Evolutionary conservation across 2,329 filamentous ascomycete genomes (phyloP).

Genomic region (Aspergillus versicolor): DNA sequence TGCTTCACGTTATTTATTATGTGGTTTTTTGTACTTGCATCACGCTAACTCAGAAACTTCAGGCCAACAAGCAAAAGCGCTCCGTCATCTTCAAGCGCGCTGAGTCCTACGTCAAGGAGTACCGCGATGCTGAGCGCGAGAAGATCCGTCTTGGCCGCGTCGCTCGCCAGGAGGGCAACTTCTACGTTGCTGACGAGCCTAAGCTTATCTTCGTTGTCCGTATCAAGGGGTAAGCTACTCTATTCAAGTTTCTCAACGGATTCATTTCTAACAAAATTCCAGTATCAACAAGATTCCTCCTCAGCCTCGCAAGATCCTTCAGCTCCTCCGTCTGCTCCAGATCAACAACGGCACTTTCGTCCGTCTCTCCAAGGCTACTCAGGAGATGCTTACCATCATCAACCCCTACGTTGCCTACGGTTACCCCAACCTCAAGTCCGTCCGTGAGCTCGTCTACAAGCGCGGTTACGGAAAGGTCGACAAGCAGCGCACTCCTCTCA

Average conservation of each 20-base stretch:
- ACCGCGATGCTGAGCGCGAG: constrained; percentile 97
- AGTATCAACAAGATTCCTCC: constrained; percentile 99
- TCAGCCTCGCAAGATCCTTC: constrained; percentile 99
- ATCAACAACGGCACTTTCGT: constrained; percentile 99
- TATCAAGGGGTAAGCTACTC: constrained; percentile 80
- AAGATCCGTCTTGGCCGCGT: constrained; percentile 89
- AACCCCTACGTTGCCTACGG: constrained; percentile 99
- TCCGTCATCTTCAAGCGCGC: constrained; percentile 99
- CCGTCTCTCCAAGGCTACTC: constrained; percentile 94
- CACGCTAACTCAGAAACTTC: constrained; percentile 31
- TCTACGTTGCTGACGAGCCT: constrained; percentile 91
- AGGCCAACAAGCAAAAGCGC: constrained; percentile 99
- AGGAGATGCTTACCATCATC: constrained; percentile 96
- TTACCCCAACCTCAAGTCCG: constrained; percentile 98
- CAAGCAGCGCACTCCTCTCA: constrained; percentile 95
- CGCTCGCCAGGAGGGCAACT: constrained; percentile 87
- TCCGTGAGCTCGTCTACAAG: constrained; percentile 99
- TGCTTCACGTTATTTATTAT: constrained; percentile 17
- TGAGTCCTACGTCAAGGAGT: constrained; percentile 99
- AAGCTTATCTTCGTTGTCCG: constrained; percentile 98
- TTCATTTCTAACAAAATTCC: constrained; percentile 14
- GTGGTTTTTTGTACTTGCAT: constrained; percentile 14
- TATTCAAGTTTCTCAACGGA: no score
- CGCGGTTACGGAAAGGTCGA: constrained; percentile 98
- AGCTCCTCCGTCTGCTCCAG: constrained; percentile 98